Percentiles rank a stretch among this genome's conserved stretches.
These are phyloP conservation scores for Apiospora arundinis DNA, from an alignment of 2,329 filamentous ascomycete species.

Conservation along the genomic window DNA sequence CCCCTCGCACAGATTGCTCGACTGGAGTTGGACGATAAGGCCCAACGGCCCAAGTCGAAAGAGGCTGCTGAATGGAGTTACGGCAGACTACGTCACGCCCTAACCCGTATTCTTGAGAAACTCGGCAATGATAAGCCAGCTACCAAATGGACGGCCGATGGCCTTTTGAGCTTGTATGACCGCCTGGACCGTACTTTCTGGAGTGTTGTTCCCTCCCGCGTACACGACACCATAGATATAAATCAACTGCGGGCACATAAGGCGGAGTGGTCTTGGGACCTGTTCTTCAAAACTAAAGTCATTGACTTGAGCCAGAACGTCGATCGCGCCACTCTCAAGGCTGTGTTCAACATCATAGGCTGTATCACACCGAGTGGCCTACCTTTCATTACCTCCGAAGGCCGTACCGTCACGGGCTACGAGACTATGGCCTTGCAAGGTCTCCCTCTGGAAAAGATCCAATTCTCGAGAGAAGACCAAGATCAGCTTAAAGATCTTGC, in stretches of 20 bases:
- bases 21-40: conserved; percentile 50
- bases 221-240: conserved; percentile 72
- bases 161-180: conserved; percentile 44
- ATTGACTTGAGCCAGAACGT: conserved; percentile 78
- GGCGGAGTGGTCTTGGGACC: conserved; percentile 52
- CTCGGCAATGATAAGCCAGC: conserved; percentile 63
- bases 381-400: conserved; percentile 65
- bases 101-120: conserved; percentile 53
- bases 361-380: conserved; percentile 73
- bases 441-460: conserved; percentile 66
- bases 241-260: conserved; percentile 56
- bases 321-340: conserved; percentile 59
- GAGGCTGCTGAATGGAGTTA: conserved; percentile 56
- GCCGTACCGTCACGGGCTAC: conserved; percentile 64
- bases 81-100: conserved; percentile 66
- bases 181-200: conserved; percentile 43
- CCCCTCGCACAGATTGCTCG: conserved; percentile 57
- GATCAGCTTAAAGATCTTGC: conserved; percentile 71
- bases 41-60: conserved; percentile 32
- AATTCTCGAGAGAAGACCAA: conserved; percentile 68
- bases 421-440: conserved; percentile 73
- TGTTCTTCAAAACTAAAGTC: conserved; percentile 48
- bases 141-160: conserved; percentile 64
- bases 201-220: conserved; percentile 59
- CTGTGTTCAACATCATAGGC: conserved; percentile 61